Percentiles rank a stretch among this genome's conserved stretches.
phyloP scores from a whole-genome alignment of 2,329 filamentous ascomycete species.

The Huntiella bhutanensis region DNA sequence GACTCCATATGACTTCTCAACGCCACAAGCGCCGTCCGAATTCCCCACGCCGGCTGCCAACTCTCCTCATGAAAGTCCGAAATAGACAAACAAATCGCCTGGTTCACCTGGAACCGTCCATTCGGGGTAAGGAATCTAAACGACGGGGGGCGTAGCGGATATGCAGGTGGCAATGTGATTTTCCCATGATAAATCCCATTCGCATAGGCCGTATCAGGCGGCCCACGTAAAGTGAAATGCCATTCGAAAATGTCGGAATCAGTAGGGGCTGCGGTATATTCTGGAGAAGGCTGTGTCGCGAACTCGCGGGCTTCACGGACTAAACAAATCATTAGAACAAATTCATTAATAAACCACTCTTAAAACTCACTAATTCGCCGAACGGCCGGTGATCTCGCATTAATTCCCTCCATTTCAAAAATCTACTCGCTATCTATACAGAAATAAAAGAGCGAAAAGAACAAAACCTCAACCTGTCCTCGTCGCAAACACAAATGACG shows the following conservation, averaged over 20 bases:
- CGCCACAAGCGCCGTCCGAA: constrained; percentile 67
- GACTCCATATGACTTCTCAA: constrained; percentile 86
- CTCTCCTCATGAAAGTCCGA: constrained; percentile 93
- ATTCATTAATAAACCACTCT: not conserved
- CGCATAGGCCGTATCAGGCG: constrained; percentile 61
- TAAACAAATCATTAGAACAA: constrained; percentile 17
- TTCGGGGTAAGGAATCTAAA: constrained; percentile 89
- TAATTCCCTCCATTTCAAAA: constrained; percentile 18
- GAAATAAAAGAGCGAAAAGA: not conserved
- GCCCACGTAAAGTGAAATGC: constrained; percentile 94
- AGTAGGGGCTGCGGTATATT: constrained; percentile 70
- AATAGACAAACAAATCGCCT: constrained; percentile 91
- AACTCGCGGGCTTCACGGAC: constrained; percentile 86
- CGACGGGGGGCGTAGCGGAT: constrained; percentile 80
- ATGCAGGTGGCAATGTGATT: constrained; percentile 74
- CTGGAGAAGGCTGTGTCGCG: constrained; percentile 56
- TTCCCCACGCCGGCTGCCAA: constrained; percentile 96
- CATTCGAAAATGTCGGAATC: constrained; percentile 91
- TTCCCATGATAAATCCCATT: constrained; percentile 85
- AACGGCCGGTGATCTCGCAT: constrained; percentile 65
- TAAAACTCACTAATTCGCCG: constrained; percentile 55
- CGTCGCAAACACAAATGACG: no score
- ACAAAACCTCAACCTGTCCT: not conserved
- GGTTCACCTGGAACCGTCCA: constrained; percentile 86
- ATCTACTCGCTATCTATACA: not conserved